phyloP scores from a whole-genome alignment of 495 filamentous ascomycete genomes.

The Penicillium samsonianum region DNA sequence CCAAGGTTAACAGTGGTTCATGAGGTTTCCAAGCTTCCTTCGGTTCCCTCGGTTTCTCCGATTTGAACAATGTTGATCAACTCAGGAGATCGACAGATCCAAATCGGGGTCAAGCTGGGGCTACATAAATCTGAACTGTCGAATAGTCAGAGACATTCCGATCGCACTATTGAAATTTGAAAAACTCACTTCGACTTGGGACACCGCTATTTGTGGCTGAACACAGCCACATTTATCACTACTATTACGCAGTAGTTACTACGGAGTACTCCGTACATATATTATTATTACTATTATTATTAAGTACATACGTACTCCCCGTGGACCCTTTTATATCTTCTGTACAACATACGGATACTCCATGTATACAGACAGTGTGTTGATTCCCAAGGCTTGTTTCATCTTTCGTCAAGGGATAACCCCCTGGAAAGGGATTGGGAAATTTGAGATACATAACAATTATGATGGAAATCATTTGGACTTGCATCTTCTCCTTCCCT shows the following conservation, averaged over 20 bases:
- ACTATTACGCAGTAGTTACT: background rate
- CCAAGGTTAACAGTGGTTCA: background rate
- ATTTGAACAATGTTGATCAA: background rate
- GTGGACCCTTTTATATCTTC: no score
- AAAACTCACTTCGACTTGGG: background rate
- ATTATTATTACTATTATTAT: no score
- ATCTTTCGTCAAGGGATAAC: background rate
- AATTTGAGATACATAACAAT: background rate
- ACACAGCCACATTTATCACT: background rate
- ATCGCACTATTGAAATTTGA: slow-evolving; percentile 9
- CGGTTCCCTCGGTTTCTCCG: background rate
- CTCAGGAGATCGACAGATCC: background rate
- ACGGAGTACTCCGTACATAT: no score
- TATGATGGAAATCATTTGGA: background rate
- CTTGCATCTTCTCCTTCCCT: background rate
- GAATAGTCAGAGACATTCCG: background rate
- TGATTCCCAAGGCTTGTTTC: background rate
- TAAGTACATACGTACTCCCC: no score
- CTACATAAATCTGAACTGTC: no score
- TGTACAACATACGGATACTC: no score
- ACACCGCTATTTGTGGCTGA: slow-evolving; percentile 9
- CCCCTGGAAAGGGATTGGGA: background rate
- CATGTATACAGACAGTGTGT: no score
- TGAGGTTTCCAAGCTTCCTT: background rate
- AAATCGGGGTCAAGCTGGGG: background rate